Evolutionary conservation across 2,329 filamentous ascomycete genomes (phyloP), one percentile per base, ranked within the genome.

Genomic region (Blastomyces gilchristii): DNA sequence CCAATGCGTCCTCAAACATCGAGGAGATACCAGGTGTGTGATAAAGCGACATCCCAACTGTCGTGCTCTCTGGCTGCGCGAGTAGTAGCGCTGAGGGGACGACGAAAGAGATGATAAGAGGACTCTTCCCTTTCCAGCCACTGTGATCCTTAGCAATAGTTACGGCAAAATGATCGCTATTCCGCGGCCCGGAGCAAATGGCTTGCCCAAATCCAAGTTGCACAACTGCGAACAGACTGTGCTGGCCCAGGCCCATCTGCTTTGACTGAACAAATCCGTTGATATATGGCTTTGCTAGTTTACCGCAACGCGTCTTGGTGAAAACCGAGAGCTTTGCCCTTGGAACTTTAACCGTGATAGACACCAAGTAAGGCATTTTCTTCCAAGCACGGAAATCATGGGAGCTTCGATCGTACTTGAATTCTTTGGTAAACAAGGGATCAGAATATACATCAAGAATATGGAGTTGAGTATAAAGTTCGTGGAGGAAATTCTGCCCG

Each of bases 401-500:
- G 16, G 22, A 22, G 18, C 18, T 18, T 39, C 28, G 18, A 25
- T 52, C 31, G 62, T 60, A 49, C 18, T 61, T 61, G 5, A 57
- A 53, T 25, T 58, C 63, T 53, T 22, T 47, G 3, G 52, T 53
- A 53, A 65, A 37, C 12, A 41, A 57, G 12, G 60, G 5, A 14
- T 58, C 39, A 22, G 64, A 64, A 60, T 62, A 65, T 16, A 73
- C 52, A 8, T 65, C 69, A 37, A 66, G 65, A 9, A 70, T 52
- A 59, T 72, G 67, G 6, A 74, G 65, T 6, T 71, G 65, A n/a
- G 70, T 39, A 63, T 65, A 69, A 5, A 74, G 53, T 49, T 72
- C 71, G 54, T 74, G 70, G 3, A 71, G 39, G 63, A 68, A 69
- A 53, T 70, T 69, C 5, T 45, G 62, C 14, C 67, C 65, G 31